A percentile compares a stretch with the other conserved stretches of the same genome.
Evolutionary conservation across 1,284 basidiomycete species (phyloP).

Genomic region (Ustilago bromivora): DNA sequence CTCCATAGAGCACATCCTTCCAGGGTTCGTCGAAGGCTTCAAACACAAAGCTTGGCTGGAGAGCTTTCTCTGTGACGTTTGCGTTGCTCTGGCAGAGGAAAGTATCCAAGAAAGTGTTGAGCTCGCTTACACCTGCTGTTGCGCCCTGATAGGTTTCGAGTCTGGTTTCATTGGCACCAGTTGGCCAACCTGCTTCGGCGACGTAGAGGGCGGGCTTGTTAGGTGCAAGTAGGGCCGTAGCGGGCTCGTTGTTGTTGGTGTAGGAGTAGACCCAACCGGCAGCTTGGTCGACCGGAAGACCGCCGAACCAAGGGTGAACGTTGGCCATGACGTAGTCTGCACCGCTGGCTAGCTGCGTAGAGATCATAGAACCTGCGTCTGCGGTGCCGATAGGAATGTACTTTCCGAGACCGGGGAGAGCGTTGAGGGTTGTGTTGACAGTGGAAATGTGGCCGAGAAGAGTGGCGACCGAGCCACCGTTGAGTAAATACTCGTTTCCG

Average conservation of each 20-base stretch:
- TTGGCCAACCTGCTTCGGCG: conserved; percentile 94
- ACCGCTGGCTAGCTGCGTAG: conserved; percentile 76
- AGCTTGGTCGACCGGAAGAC: conserved; percentile 77
- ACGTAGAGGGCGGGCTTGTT: conserved; percentile 81
- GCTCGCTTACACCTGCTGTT: conserved; percentile 43
- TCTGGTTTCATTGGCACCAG: conserved; percentile 72
- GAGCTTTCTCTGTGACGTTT: conserved; percentile 79
- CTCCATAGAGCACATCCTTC: conserved; percentile 82
- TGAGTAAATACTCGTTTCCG: conserved; percentile 69
- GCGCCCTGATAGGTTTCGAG: conserved; percentile 43
- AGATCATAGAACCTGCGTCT: conserved; percentile 84
- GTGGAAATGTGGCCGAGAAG: conserved; percentile 78
- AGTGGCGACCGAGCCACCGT: conserved; percentile 55
- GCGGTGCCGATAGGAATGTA: conserved; percentile 83
- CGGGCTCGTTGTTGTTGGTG: conserved; percentile 75
- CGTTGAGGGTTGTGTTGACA: conserved; percentile 74
- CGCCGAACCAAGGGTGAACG: conserved; percentile 81
- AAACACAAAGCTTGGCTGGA: conserved; percentile 66
- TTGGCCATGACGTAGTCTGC: conserved; percentile 80
- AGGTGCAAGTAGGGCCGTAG: conserved; percentile 67
- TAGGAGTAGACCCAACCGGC: conserved; percentile 78
- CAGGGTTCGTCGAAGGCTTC: conserved; percentile 86
- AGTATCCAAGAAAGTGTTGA: conserved; percentile 77
- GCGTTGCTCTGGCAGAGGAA: conserved; percentile 89
- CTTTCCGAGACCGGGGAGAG: conserved; percentile 69